Evolutionary conservation across 176 grass and related monocot species (phyloP).

Genomic region (Hordeum vulgare): MorexV3_pseudomolecules_assembly NC_058523.1:48987223-48987722

Average conservation of each 20-base stretch:
- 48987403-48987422: background rate
- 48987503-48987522: background rate
- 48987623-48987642: background rate
- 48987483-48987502: background rate
- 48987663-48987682: too few relatives aligned
- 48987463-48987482: background rate
- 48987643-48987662: background rate
- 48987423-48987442: background rate
- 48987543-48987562: background rate
- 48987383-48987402: slow-evolving; percentile 5
- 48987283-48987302: slow-evolving; percentile 39
- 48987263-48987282: slow-evolving; percentile 37
- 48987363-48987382: slow-evolving; percentile 37
- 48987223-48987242: slow-evolving; percentile 44
- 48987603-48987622: background rate
- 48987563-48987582: background rate
- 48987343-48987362: slow-evolving; percentile 54
- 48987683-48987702: too few relatives aligned
- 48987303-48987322: slow-evolving; percentile 40
- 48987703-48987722: background rate
- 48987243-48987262: slow-evolving; percentile 26
- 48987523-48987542: background rate
- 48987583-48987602: background rate
- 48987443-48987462: background rate
- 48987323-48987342: slow-evolving; percentile 60